phyloP scores from a whole-genome alignment of 495 filamentous ascomycete genomes.

The Penicillium goetzii region DNA sequence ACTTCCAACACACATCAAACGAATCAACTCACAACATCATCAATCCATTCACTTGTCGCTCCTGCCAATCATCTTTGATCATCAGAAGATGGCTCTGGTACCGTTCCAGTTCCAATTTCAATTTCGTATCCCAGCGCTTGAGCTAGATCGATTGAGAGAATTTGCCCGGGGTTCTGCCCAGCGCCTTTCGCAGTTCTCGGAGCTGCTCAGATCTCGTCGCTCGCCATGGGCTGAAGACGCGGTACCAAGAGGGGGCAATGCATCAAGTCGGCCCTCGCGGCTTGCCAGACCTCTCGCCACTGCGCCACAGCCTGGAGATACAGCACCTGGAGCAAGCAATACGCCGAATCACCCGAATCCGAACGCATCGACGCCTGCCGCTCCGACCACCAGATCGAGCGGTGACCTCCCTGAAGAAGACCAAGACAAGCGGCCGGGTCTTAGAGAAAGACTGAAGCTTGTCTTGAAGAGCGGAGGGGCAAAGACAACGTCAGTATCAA shows the following conservation, averaged over 20 bases:
- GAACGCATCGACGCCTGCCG: background rate
- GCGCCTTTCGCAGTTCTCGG: background rate
- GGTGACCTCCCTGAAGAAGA: background rate
- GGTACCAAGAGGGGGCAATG: background rate
- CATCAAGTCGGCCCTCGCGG: background rate
- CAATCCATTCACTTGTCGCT: background rate
- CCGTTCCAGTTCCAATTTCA: background rate
- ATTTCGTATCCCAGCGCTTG: no score
- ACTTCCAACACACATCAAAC: background rate
- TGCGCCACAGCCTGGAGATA: background rate
- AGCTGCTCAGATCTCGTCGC: background rate
- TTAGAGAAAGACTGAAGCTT: slow-evolving; percentile 8
- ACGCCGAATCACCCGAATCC: background rate
- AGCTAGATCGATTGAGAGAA: no score
- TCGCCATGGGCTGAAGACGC: background rate
- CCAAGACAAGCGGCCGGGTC: background rate
- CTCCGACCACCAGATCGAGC: background rate
- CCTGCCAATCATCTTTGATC: background rate
- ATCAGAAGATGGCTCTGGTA: background rate
- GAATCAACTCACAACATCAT: background rate
- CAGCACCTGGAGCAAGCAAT: background rate
- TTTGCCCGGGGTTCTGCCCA: no score
- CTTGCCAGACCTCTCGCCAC: background rate
- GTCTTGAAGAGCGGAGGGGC: slow-evolving; percentile 4
- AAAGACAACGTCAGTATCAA: slow-evolving; percentile 15